These are phyloP conservation scores for Gossypium australe DNA, from an alignment of 345 rosid species.

Conservation along the genomic window DNA sequence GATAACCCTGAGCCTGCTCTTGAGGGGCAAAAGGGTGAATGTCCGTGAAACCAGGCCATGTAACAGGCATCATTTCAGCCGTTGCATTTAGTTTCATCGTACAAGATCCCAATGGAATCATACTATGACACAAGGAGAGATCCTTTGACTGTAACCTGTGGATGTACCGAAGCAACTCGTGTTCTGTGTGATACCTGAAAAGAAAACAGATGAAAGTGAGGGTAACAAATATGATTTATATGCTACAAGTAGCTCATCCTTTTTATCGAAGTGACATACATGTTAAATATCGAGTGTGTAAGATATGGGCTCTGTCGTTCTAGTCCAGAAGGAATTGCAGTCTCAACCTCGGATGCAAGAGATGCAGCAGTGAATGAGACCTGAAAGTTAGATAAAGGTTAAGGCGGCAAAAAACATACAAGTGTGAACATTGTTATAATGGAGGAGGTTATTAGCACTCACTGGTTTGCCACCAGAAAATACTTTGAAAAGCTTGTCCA, in stretches of 20 bases:
- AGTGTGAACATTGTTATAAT: slow-evolving; percentile 6
- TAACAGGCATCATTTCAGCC: slow-evolving; percentile 95
- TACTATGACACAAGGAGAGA: slow-evolving; percentile 97
- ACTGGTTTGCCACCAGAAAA: slow-evolving; percentile 79
- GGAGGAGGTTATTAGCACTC: slow-evolving; percentile 26
- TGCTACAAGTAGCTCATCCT: slow-evolving; percentile 15
- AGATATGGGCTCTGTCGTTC: slow-evolving; percentile 75
- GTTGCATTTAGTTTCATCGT: slow-evolving; percentile 99
- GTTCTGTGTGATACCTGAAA: slow-evolving; percentile 85
- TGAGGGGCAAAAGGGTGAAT: slow-evolving; percentile 89
- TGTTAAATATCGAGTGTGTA: slow-evolving; percentile 83
- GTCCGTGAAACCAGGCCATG: slow-evolving; percentile 83
- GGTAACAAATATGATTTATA: slow-evolving; percentile 6
- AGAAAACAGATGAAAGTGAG: slow-evolving; percentile 16
- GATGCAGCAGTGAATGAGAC: slow-evolving; percentile 83
- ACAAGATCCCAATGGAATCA: slow-evolving; percentile 99
- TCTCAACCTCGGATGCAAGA: slow-evolving; percentile 76
- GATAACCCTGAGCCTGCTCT: slow-evolving; percentile 84
- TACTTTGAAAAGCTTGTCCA: slow-evolving; percentile 69
- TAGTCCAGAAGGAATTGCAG: slow-evolving; percentile 63
- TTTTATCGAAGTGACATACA: slow-evolving; percentile 33
- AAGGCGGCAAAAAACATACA: slow-evolving; percentile 7
- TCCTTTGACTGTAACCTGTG: slow-evolving; percentile 79
- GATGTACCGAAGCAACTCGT: slow-evolving; percentile 83
- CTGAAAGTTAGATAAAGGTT: slow-evolving; percentile 35